phyloP scores from a whole-genome alignment of 768 basidiomycete genomes.

The Russula sp. region DNA sequence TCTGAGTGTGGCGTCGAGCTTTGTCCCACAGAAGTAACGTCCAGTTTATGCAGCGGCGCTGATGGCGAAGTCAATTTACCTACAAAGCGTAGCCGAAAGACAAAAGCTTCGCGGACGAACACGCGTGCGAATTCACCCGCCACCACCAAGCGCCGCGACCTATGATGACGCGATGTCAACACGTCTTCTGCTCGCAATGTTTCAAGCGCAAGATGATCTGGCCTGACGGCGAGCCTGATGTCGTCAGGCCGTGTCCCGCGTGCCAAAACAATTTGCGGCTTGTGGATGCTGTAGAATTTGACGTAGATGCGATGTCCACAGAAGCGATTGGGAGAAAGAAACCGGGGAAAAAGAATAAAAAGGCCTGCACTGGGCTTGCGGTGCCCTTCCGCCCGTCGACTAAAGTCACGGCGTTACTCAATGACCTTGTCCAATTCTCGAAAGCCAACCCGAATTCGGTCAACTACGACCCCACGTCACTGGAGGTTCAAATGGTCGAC shows the following conservation, averaged over 20 bases:
- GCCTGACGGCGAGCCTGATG: slow-evolving; percentile 63
- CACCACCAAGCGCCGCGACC: slow-evolving; percentile 56
- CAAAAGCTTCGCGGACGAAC: slow-evolving; percentile 63
- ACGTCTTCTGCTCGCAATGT: slow-evolving; percentile 86
- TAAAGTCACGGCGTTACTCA: slow-evolving; percentile 80
- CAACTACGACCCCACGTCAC: slow-evolving; percentile 76
- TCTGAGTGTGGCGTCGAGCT: slow-evolving; percentile 84
- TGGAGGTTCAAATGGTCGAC: slow-evolving; percentile 78
- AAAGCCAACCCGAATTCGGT: slow-evolving; percentile 78
- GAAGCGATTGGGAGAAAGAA: slow-evolving; percentile 56
- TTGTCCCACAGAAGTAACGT: slow-evolving; percentile 43
- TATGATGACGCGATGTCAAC: slow-evolving; percentile 88
- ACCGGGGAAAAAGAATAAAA: slow-evolving; percentile 61
- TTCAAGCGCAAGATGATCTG: slow-evolving; percentile 81
- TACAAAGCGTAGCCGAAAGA: slow-evolving; percentile 50
- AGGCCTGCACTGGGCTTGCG: slow-evolving; percentile 47
- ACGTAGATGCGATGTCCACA: slow-evolving; percentile 51
- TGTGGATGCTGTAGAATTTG: slow-evolving; percentile 80
- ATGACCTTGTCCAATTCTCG: slow-evolving; percentile 79
- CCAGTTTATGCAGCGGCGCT: slow-evolving; percentile 42
- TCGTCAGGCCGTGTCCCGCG: slow-evolving; percentile 65
- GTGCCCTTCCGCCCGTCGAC: slow-evolving; percentile 76
- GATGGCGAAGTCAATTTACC: slow-evolving; percentile 52
- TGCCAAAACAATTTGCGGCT: slow-evolving; percentile 70
- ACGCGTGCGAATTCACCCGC: slow-evolving; percentile 64